Percentiles rank a stretch among this genome's conserved stretches.
Evolutionary conservation across 108 stramenopile species (phyloP).

Genomic region (Pseudonitzschia pungens): DNA sequence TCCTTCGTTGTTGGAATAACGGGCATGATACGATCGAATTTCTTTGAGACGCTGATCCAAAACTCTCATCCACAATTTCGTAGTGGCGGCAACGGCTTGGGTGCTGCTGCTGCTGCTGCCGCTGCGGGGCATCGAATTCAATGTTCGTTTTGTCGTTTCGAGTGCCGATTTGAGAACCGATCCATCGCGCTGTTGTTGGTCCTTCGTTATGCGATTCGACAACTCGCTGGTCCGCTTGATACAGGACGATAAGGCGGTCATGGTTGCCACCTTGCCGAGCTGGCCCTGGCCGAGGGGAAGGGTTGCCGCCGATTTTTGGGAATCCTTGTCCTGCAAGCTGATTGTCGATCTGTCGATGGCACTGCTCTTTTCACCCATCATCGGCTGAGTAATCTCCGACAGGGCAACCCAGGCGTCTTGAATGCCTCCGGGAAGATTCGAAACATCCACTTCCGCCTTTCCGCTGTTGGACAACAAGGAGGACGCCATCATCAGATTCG

Average conservation of each 20-base stretch:
- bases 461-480: constrained; percentile 40
- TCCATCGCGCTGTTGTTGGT: constrained; percentile 32
- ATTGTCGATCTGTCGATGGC: constrained; percentile 10
- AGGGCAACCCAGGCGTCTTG: constrained; percentile 68
- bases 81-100: constrained; percentile 18
- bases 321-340: constrained; percentile 19
- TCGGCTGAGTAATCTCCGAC: constrained; percentile 23
- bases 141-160: constrained; percentile 17
- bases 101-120: neutral
- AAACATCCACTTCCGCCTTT: constrained; percentile 26
- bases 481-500: constrained; percentile 55
- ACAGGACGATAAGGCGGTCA: constrained; percentile 37
- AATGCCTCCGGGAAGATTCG: constrained; percentile 60
- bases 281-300: constrained; percentile 58
- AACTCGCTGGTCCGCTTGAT: constrained; percentile 43
- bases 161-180: constrained; percentile 14
- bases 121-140: neutral
- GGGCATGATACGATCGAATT: constrained; percentile 72
- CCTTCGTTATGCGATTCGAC: constrained; percentile 29
- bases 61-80: constrained; percentile 37
- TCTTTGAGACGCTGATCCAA: constrained; percentile 68
- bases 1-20: constrained; percentile 26
- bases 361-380: neutral
- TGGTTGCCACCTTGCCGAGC: constrained; percentile 52
- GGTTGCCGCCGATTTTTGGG: constrained; percentile 16